A percentile compares a stretch with the other conserved stretches of the same genome.
These are phyloP conservation scores for Punica granatum DNA, from an alignment of 345 rosid genomes.

Conservation along the genomic window DNA sequence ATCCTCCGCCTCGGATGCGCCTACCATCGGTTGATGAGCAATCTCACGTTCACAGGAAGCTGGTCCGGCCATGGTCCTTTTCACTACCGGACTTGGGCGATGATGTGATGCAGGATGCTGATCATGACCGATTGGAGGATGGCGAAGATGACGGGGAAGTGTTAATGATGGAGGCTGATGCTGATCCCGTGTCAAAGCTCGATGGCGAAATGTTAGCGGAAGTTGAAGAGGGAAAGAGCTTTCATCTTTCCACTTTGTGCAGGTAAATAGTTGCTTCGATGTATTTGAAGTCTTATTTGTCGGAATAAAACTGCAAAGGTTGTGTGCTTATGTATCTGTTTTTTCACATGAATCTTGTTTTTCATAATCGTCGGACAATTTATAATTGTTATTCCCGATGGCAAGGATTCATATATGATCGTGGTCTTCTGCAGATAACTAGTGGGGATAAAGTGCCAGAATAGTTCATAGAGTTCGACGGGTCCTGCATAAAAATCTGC, in stretches of 20 bases:
- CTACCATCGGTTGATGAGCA: constrained; percentile 34
- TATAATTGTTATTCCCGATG: background rate
- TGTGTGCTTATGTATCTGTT: background rate
- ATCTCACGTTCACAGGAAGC: constrained; percentile 20
- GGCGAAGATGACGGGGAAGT: constrained; percentile 28
- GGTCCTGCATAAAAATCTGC: background rate
- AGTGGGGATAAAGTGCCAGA: background rate
- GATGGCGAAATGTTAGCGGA: constrained; percentile 15
- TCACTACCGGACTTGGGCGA: constrained; percentile 30
- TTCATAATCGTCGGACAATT: background rate
- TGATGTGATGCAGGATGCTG: constrained; percentile 28
- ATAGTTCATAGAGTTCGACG: background rate
- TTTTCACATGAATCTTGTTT: background rate
- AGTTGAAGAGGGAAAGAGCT: constrained; percentile 14
- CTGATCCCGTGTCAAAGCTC: background rate
- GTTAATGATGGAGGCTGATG: constrained; percentile 28
- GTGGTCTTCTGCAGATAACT: background rate
- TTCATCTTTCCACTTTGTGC: constrained; percentile 7
- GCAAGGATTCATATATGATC: background rate
- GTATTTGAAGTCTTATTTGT: background rate
- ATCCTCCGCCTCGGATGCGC: constrained; percentile 46
- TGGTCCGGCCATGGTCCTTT: constrained; percentile 45
- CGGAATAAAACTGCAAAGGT: too few species aligned
- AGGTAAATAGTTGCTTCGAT: background rate
- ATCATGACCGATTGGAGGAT: constrained; percentile 15